A percentile compares a stretch with the other conserved stretches of the same genome.
These are phyloP conservation scores for Kluyveromyces siamensis DNA, from an alignment of 805 yeast species.

Conservation along the genomic window DNA sequence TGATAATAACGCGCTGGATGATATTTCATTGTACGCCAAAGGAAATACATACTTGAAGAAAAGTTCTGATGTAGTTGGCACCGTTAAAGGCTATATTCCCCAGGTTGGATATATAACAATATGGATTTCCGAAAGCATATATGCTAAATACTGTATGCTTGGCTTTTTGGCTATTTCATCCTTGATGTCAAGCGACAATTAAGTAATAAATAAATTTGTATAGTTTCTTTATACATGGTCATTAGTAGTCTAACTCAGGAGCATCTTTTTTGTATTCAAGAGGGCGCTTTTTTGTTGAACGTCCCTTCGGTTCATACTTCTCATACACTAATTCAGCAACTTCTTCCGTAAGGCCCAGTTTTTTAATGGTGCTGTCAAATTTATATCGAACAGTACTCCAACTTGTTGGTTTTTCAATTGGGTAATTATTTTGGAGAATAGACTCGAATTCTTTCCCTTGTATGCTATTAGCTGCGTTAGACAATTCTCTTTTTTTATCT, in stretches of 20 bases:
- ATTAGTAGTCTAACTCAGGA: not conserved
- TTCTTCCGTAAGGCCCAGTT: conserved; percentile 25
- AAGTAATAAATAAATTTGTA: not conserved
- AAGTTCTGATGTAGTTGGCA: conserved; percentile 72
- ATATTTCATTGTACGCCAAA: conserved; percentile 72
- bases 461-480: not conserved
- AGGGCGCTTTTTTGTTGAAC: not conserved
- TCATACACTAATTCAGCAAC: conserved; percentile 30
- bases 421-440: conserved; percentile 13
- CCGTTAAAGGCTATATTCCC: conserved; percentile 90
- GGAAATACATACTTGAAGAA: conserved; percentile 71
- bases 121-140: conserved; percentile 78
- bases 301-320: conserved; percentile 15
- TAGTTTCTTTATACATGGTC: not conserved
- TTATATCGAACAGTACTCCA: conserved; percentile 31
- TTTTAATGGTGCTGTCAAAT: conserved; percentile 28
- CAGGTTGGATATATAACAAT: conserved; percentile 86
- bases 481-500: conserved; percentile 9
- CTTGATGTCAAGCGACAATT: conserved; percentile 46
- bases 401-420: conserved; percentile 17
- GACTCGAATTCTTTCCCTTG: not conserved
- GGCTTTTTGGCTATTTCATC: conserved; percentile 69
- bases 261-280: not conserved
- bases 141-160: conserved; percentile 69
- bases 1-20: conserved; percentile 91